phyloP scores from a whole-genome alignment of 2,329 filamentous ascomycete species.

The Alternaria postmessia region DNA sequence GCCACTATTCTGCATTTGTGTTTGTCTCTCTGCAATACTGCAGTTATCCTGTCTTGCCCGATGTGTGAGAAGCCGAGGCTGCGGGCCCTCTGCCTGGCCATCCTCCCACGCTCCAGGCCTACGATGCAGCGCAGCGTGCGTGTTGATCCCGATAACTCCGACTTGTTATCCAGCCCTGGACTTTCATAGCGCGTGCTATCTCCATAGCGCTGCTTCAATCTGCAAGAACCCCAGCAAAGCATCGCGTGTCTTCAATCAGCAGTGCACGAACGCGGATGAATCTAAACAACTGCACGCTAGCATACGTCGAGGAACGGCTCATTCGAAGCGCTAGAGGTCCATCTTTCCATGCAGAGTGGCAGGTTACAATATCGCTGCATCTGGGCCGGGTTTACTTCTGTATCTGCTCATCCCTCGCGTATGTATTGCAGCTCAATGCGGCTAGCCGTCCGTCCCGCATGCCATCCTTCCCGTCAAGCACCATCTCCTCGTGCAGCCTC shows the following conservation, averaged over 20 bases:
- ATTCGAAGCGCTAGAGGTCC: constrained; percentile 4
- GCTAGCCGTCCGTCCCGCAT: constrained; percentile 25
- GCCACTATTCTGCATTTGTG: neutral
- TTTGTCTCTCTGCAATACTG: neutral
- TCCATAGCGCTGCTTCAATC: constrained; percentile 1
- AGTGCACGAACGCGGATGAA: neutral
- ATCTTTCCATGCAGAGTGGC: neutral
- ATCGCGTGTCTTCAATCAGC: constrained; percentile 14
- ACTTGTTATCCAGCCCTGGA: neutral
- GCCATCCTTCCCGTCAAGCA: constrained; percentile 9
- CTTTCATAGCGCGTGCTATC: constrained; percentile 8
- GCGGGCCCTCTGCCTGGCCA: neutral
- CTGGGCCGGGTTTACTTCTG: constrained; percentile 27
- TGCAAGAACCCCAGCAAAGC: constrained; percentile 8
- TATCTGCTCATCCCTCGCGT: constrained; percentile 21
- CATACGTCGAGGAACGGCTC: neutral
- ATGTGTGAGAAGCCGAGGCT: neutral
- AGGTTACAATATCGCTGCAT: constrained; percentile 4
- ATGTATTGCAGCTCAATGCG: constrained; percentile 30
- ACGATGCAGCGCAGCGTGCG: neutral
- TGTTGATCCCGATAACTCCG: neutral
- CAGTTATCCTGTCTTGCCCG: neutral
- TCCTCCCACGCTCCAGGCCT: neutral
- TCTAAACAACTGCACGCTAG: neutral
- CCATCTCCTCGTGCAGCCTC: constrained; percentile 2